These are phyloP conservation scores for Blepharisma undulans DNA, from an alignment of 169 alveolate species.

Conservation along the genomic window DNA sequence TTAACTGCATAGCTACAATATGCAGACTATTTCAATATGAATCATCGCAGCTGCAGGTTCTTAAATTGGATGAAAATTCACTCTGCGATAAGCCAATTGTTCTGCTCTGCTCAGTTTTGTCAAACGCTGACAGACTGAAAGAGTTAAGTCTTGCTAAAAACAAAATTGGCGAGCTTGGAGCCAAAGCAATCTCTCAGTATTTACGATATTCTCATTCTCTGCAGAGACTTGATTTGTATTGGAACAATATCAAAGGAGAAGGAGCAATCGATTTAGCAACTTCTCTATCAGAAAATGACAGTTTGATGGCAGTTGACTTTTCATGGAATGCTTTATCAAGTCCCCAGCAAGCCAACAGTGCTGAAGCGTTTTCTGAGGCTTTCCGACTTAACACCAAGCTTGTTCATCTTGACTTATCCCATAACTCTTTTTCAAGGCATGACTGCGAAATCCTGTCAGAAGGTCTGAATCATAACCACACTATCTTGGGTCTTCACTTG, in stretches of 20 bases:
- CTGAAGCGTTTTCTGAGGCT: slow-evolving; percentile 58
- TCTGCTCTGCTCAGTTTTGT: background rate
- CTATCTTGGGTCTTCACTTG: slow-evolving; percentile 79
- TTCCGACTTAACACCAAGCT: slow-evolving; percentile 55
- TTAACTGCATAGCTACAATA: background rate
- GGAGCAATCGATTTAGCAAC: slow-evolving; percentile 48
- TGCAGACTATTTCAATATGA: no score
- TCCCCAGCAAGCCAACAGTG: slow-evolving; percentile 51
- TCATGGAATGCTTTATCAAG: slow-evolving; percentile 70
- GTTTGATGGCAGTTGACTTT: slow-evolving; percentile 62
- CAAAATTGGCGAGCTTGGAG: background rate
- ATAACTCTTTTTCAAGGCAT: slow-evolving; percentile 57
- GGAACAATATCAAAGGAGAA: slow-evolving; percentile 42
- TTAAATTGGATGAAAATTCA: background rate
- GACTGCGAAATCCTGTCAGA: slow-evolving; percentile 66
- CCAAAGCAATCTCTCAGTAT: background rate
- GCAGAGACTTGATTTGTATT: slow-evolving; percentile 23
- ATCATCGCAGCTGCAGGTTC: background rate
- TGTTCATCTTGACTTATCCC: slow-evolving; percentile 80
- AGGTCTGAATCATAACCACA: slow-evolving; percentile 64
- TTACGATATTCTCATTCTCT: background rate
- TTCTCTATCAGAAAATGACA: slow-evolving; percentile 39
- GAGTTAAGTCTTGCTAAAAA: slow-evolving; percentile 10
- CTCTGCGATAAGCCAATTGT: no score
- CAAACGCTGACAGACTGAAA: background rate